Evolutionary conservation across 2,329 filamentous ascomycete species (phyloP).

Genomic region (Aaosphaeria arxii): DNA sequence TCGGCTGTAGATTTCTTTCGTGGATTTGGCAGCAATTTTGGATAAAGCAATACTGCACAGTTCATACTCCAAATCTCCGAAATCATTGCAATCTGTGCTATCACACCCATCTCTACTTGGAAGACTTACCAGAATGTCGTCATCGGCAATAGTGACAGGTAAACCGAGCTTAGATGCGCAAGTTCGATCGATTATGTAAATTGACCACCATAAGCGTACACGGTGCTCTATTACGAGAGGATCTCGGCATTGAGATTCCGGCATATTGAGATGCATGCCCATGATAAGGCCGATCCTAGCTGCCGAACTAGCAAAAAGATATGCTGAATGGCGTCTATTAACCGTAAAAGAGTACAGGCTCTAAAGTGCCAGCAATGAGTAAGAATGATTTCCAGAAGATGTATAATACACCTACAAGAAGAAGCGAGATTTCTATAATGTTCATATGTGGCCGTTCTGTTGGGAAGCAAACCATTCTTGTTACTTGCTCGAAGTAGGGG

Average conservation of each 20-base stretch:
- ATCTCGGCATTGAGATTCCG: constrained; percentile 42
- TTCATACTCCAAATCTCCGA: constrained; percentile 39
- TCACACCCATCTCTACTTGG: constrained; percentile 39
- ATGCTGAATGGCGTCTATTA: constrained; percentile 46
- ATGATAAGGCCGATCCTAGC: constrained; percentile 45
- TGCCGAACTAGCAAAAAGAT: constrained; percentile 44
- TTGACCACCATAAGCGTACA: constrained; percentile 34
- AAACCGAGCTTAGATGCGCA: constrained; percentile 33
- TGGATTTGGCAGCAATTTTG: constrained; percentile 21
- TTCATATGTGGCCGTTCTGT: constrained; percentile 45
- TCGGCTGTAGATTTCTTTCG: constrained; percentile 25
- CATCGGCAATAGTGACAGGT: constrained; percentile 29
- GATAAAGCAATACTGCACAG: constrained; percentile 41
- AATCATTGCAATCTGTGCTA: constrained; percentile 10
- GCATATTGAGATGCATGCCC: constrained; percentile 43
- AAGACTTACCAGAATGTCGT: constrained; percentile 42
- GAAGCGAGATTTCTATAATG: constrained; percentile 43
- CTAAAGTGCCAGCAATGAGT: constrained; percentile 15
- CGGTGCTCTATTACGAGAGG: constrained; percentile 27
- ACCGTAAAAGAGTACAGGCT: constrained; percentile 45
- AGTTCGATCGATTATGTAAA: constrained; percentile 31
- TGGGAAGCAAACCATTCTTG: constrained; percentile 37
- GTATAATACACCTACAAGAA: constrained; percentile 37
- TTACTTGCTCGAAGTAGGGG: constrained; percentile 43
- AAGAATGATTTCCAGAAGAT: too few species aligned